These are phyloP conservation scores for Catunica adiposa DNA, from an alignment of 2,329 filamentous ascomycete species.

Conservation along the genomic window DNA sequence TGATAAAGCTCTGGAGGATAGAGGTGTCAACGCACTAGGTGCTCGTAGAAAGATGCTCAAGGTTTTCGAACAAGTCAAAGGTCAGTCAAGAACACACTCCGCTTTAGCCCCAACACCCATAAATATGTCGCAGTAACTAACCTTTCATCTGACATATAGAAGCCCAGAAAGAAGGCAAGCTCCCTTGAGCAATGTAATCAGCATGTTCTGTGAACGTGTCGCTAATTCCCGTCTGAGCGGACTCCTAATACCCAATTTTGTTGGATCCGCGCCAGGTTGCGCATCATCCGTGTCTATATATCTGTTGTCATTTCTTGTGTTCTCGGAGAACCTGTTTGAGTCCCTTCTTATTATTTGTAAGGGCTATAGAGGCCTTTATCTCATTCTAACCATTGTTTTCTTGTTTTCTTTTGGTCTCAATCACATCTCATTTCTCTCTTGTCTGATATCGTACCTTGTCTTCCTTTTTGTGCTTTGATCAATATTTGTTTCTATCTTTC, in stretches of 20 bases:
- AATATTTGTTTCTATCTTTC: too few species aligned
- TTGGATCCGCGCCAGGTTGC: constrained; percentile 3
- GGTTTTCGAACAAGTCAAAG: constrained; percentile 93
- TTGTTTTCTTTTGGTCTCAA: too few species aligned
- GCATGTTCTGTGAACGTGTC: constrained; percentile 2
- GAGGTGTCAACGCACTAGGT: constrained; percentile 86
- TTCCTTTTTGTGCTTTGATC: too few species aligned
- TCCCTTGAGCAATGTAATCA: constrained; percentile 6
- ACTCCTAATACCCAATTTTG: not conserved
- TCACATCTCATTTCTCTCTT: too few species aligned
- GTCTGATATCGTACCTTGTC: too few species aligned
- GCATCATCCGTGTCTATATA: constrained; percentile 4
- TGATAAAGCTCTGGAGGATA: constrained; percentile 80
- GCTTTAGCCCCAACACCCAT: not conserved
- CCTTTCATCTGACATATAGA: constrained; percentile 4
- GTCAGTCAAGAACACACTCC: constrained; percentile 27
- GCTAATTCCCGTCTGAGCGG: not conserved
- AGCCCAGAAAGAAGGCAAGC: constrained; percentile 14
- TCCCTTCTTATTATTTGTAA: not conserved
- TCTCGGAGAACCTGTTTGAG: not conserved
- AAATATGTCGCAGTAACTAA: too few species aligned
- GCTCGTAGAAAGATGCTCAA: constrained; percentile 96
- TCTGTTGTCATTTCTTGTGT: constrained; percentile 2
- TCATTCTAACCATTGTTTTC: not conserved
- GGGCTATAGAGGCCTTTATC: not conserved